Evolutionary conservation across 1,284 basidiomycete genomes (phyloP), one percentile per base, ranked within the genome.

Genomic region (Xerocomus nothofagi): DNA sequence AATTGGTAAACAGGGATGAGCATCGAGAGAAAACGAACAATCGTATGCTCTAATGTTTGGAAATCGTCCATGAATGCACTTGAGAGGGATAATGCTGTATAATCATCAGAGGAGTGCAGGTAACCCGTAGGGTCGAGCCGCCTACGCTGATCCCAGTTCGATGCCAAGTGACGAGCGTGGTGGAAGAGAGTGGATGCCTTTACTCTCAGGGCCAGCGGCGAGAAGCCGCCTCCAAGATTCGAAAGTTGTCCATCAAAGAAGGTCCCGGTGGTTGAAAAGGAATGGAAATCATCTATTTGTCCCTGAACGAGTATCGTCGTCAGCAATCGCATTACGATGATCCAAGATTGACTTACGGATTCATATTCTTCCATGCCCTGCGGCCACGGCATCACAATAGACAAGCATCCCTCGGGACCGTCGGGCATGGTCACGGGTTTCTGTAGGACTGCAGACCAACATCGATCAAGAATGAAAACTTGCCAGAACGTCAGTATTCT

Each of bases 141-240:
- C 81, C 58, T 69, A 83, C 81, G 76, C 49, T 77, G 66, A 62
- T 76, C 78, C 81, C 84, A 86, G 57, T 71, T 77, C 23, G 74
- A 74, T 18, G 83, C 75, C 24, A 88, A 65, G 47, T 74, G 71
- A 54, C 82, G 77, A 29, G 86, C 85, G 37, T 78, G 80, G 49
- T 86, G 77, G 59, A 85, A 85, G 20, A 91, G 73, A 14, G 84
- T 78, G n/a, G 87, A 82, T 10, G 85, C 85, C 68, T 90, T 90
- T 39, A 78, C 82, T 55, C 84, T 81, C 51, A 87, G 67, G 6
- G 86, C 82, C 26, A 73, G 69, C 31, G 75, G 74, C 6, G 84
- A 82, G 64, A 84, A 87, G 18, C 82, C 79, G 43, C 73, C 76
- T 24, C 69, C 65, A 9, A 71, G 59, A 31, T 73, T 70, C 6